Percentiles rank a stretch among this genome's conserved stretches.
phyloP scores from a whole-genome alignment of 371 early-diverging fungal genomes.

The Parasitella parasitica region DNA sequence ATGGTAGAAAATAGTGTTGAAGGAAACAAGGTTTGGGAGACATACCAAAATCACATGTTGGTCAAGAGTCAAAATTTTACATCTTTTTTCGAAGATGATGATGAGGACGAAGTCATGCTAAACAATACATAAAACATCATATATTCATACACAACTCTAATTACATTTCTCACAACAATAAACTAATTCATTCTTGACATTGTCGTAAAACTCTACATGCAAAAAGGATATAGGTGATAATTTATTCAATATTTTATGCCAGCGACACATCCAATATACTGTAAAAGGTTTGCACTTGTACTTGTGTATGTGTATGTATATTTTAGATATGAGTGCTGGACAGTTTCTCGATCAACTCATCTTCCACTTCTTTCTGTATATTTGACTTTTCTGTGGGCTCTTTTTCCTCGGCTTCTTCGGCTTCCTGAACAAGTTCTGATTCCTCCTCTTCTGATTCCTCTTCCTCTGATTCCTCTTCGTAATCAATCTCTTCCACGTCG shows the following conservation, averaged over 20 bases:
- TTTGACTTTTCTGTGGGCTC: conserved; percentile 19
- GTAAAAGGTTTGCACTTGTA: not conserved
- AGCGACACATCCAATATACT: too few species aligned
- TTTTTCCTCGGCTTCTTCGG: conserved; percentile 22
- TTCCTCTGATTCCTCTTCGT: conserved; percentile 71
- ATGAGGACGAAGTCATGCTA: too few species aligned
- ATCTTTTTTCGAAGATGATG: not conserved
- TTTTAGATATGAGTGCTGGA: conserved; percentile 48
- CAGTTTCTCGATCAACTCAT: conserved; percentile 37
- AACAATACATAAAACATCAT: too few species aligned
- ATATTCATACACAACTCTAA: too few species aligned
- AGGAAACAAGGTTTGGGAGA: conserved; percentile 34
- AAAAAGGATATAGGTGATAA: too few species aligned
- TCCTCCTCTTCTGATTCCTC: conserved; percentile 60
- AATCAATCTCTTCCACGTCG: conserved; percentile 91
- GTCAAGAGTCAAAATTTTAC: conserved; percentile 33
- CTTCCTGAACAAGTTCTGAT: conserved; percentile 33
- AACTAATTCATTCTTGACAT: too few species aligned
- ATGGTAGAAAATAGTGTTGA: conserved; percentile 30
- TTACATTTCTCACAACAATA: too few species aligned
- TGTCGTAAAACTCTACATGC: too few species aligned
- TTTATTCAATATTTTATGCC: too few species aligned
- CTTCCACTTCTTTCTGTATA: conserved; percentile 25
- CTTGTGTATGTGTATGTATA: not conserved
- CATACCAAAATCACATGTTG: conserved; percentile 42